Percentiles rank a stretch among this genome's conserved stretches.
These are phyloP conservation scores for Boletus huronensis DNA, from an alignment of 768 basidiomycete species.

Conservation along the genomic window DNA sequence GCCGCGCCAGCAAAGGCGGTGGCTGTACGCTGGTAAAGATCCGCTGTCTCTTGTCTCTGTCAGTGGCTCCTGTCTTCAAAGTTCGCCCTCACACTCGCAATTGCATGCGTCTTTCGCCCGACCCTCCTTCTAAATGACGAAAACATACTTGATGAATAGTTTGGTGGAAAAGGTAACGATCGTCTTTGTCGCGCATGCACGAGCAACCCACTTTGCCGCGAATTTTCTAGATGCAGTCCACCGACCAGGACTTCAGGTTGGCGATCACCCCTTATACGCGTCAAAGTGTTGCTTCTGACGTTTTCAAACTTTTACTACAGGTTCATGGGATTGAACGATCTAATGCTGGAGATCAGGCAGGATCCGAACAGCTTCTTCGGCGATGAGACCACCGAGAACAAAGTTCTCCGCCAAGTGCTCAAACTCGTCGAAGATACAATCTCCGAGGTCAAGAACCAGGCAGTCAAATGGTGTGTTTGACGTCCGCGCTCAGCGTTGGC, in stretches of 20 bases:
- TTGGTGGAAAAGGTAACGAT: slow-evolving; percentile 70
- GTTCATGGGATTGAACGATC: slow-evolving; percentile 95
- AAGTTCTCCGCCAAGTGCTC: slow-evolving; percentile 80
- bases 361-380: slow-evolving; percentile 72
- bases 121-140: slow-evolving; percentile 58
- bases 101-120: background rate
- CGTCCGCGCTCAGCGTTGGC: background rate
- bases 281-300: slow-evolving; percentile 15
- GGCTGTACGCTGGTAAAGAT: slow-evolving; percentile 11
- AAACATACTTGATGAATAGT: slow-evolving; percentile 80
- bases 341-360: slow-evolving; percentile 83
- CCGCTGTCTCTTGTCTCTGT: background rate
- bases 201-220: slow-evolving; percentile 1
- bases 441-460: slow-evolving; percentile 97
- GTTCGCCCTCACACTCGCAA: background rate
- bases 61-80: slow-evolving; percentile 28
- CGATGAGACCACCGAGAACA: slow-evolving; percentile 83
- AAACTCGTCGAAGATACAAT: slow-evolving; percentile 90
- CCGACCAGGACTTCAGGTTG: slow-evolving; percentile 87
- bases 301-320: slow-evolving; percentile 38
- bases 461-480: slow-evolving; percentile 80
- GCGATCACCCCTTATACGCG: slow-evolving; percentile 21
- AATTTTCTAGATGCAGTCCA: slow-evolving; percentile 72
- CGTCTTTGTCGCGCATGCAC: background rate
- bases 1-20: background rate